These are phyloP conservation scores for Fraxinus nigra DNA, from an alignment of 305 asterid species.

Conservation along the genomic window DNA sequence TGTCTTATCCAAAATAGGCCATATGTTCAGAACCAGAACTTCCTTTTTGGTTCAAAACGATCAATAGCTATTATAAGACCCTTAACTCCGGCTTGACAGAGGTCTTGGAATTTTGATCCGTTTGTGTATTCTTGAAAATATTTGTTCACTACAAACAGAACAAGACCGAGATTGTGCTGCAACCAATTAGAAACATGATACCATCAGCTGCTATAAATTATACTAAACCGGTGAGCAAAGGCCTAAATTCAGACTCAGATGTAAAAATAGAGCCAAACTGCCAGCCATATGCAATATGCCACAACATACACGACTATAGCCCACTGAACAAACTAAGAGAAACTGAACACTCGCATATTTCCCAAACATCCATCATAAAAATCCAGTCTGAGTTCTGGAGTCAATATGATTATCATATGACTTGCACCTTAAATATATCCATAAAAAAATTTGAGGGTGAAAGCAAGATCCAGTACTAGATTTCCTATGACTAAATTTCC, in stretches of 20 bases:
- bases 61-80: conserved; percentile 84
- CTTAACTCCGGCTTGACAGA: conserved; percentile 88
- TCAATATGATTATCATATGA: not conserved
- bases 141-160: conserved; percentile 83
- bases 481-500: not conserved
- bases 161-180: conserved; percentile 89
- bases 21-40: conserved; percentile 70
- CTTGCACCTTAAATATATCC: not conserved
- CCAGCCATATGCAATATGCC: not conserved
- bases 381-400: not conserved
- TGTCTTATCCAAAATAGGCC: conserved; percentile 90
- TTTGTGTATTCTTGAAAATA: conserved; percentile 69
- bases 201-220: conserved; percentile 1
- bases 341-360: not conserved
- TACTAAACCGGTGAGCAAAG: not conserved
- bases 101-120: conserved; percentile 81
- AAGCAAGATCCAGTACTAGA: not conserved
- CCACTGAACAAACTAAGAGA: not conserved
- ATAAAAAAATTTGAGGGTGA: not conserved
- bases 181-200: conserved; percentile 28
- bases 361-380: not conserved
- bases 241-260: not conserved
- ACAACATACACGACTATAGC: not conserved
- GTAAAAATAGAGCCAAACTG: not conserved
- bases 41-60: conserved; percentile 76